Evolutionary conservation across 768 basidiomycete genomes (phyloP), one percentile per base, ranked within the genome.

Genomic region (Lactarius quietus): DNA sequence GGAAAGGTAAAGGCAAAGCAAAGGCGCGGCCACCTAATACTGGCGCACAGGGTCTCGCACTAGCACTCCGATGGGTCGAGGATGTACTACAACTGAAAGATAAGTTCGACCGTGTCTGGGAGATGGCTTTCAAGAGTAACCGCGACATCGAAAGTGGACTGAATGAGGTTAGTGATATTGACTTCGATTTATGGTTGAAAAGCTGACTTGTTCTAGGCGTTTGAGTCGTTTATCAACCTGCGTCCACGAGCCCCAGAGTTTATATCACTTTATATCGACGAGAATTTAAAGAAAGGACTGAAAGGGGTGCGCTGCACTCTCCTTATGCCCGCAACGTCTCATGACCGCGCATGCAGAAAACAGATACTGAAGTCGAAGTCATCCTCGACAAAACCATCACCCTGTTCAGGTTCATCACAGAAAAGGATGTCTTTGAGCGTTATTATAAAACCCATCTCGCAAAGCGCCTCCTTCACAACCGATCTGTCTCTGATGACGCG

Each of bases 391-490:
- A 97, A 78, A 95, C 97, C 0, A 97, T 98, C 75, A 92, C 88
- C 2, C 85, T 98, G 33, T 99, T 99, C 84, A 85, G 96, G 57
- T 99, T 87, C 78, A 81, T 98, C 63, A 83, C 86, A 2, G 95
- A 98, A 76, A 98, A 98, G 77, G 97, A 99, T 73, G 85, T 94
- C 17, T 99, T 99, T 73, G 97, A 99, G 75, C 85, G 92, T 38
- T 98, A 98, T 75, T 99, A 99, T 80, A 98, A 98, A 77, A 83
- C 82, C 18, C 97, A 98, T 74, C 87, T 99, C 35, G 93, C 96
- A 6, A 93, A 95, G 74, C 92, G 97, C 38, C 82, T 99, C 14
- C 82, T 98, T 35, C 83, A 85, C 33, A 86, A 85, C 12, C 88
- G 95, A 20, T 96, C 94, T 23, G 86, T 95, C 8, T 97, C 95